Percentiles rank a stretch among this genome's conserved stretches.
Evolutionary conservation across 2,329 filamentous ascomycete genomes (phyloP).

Genomic region (Colletotrichum camelliae): DNA sequence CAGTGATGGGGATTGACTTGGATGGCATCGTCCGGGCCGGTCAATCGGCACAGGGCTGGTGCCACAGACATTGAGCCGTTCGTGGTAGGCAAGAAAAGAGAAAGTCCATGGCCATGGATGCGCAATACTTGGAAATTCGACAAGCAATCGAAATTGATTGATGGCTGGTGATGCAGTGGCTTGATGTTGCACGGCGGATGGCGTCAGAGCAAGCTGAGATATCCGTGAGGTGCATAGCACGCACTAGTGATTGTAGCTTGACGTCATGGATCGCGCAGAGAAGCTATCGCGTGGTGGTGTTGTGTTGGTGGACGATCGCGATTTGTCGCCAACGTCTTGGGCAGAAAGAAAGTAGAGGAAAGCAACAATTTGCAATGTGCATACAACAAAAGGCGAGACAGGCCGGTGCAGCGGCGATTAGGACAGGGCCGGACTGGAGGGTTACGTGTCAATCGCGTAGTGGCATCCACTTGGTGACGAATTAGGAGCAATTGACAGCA

Average conservation of each 20-base stretch:
- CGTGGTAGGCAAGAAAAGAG: not conserved
- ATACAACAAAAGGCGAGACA: not conserved
- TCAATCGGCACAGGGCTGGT: not conserved
- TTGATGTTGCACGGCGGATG: conserved; percentile 7
- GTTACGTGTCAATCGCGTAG: conserved; percentile 21
- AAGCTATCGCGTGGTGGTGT: not conserved
- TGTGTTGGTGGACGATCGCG: not conserved
- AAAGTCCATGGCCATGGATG: not conserved
- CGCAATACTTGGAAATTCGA: not conserved
- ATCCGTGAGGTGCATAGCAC: conserved; percentile 2
- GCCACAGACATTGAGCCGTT: not conserved
- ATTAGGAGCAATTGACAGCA: conserved; percentile 4
- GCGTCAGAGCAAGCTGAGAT: conserved; percentile 10
- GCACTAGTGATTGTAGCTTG: not conserved
- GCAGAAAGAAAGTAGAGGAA: not conserved
- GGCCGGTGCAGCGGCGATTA: not conserved
- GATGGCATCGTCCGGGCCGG: not conserved
- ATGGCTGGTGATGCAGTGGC: conserved; percentile 19
- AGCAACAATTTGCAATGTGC: not conserved
- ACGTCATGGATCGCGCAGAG: conserved; percentile 19
- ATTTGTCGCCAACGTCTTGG: not conserved
- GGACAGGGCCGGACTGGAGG: not conserved
- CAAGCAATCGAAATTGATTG: not conserved
- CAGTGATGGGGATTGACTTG: not conserved
- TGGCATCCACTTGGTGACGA: conserved; percentile 14